Evolutionary conservation across 352 stramenopile species (phyloP), one percentile per base, ranked within the genome.

Genomic region (Pythium sp.): DNA sequence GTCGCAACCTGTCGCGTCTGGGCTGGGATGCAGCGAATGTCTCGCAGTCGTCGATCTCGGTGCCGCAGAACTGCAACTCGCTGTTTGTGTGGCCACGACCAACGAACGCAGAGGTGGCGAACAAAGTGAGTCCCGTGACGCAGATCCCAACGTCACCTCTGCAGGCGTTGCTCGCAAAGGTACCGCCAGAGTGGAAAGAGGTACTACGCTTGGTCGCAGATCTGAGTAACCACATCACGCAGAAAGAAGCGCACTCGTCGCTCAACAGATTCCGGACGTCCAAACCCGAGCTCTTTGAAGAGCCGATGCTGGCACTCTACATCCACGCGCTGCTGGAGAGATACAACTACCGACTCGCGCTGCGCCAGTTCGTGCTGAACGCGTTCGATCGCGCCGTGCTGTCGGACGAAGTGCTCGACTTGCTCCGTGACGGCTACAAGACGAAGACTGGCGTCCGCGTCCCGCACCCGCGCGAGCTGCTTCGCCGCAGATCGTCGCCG

Each of bases 201-300:
- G 73, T 95, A 4, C 63, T 96, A 49, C 85, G 87, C 1, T 76
- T 85, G 58, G 80, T 96, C 36, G 89, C 86, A 1, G 87, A 96
- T 49, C 46, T 96, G 67, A 96, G 89, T 67, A 95, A 94, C 73
- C 88, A 95, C 67, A 96, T 96, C 64, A 94, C 87, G 3, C 89
- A 96, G 68, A 96, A 96, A 70, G 89, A 96, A 66, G 89, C 89
- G 2, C 87, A 94, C 68, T 81, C 85, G 24, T 91, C 86, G 54
- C 77, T 96, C 14, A 94, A 93, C 80, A 93, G 93, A 67, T 63
- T 96, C 41, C 86, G 86, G 11, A 76, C 75, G 8, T 73, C 82
- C n/a, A 90, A 94, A 58, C 62, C 84, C 1, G 74, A 78, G 43
- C 71, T 96, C 30, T 96, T 96, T 65, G 86, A 96, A 70, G 86